Conservation (phyloP, 163 green algal species). For the Chlorella variabilis region DNA sequence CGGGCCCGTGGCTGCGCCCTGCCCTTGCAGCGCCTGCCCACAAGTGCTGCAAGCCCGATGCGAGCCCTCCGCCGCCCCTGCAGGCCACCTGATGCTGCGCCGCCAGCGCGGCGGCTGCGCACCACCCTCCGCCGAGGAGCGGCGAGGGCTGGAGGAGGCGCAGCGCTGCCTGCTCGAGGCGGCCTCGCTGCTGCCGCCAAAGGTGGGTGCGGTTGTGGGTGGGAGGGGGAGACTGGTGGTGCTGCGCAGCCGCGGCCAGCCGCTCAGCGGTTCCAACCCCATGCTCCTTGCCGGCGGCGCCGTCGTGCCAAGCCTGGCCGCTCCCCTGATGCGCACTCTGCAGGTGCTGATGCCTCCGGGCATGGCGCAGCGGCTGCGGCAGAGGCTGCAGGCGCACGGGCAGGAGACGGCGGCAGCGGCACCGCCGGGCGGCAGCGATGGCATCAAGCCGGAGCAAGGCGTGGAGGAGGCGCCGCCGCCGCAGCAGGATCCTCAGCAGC, state of each 20-base stretch:
- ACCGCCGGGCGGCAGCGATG: not conserved
- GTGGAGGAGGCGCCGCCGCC: not conserved
- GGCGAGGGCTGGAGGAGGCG: not conserved
- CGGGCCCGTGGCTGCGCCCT: not conserved
- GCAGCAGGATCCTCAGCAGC: not conserved
- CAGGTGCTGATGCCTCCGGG: not conserved
- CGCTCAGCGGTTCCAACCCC: too few species aligned
- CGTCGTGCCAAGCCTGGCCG: not conserved
- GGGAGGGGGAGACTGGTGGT: too few species aligned
- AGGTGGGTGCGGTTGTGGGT: not conserved
- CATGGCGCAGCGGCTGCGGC: not conserved
- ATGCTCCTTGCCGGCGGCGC: too few species aligned
- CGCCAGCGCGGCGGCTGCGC: not conserved
- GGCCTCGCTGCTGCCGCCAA: slow-evolving; percentile 5
- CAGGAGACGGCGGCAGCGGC: not conserved
- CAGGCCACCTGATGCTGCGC: slow-evolving; percentile 7
- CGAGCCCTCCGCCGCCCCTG: not conserved
- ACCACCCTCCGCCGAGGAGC: not conserved
- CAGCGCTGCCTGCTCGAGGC: slow-evolving; percentile 7
- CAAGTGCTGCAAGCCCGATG: not conserved
- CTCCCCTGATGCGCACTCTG: not conserved
- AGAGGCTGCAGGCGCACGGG: not conserved
- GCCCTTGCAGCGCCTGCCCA: not conserved
- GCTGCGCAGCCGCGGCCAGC: not conserved
- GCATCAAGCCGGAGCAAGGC: not conserved